phyloP scores from a whole-genome alignment of 1,284 basidiomycete genomes.

The Apiotrichum akiyoshidainum region DNA sequence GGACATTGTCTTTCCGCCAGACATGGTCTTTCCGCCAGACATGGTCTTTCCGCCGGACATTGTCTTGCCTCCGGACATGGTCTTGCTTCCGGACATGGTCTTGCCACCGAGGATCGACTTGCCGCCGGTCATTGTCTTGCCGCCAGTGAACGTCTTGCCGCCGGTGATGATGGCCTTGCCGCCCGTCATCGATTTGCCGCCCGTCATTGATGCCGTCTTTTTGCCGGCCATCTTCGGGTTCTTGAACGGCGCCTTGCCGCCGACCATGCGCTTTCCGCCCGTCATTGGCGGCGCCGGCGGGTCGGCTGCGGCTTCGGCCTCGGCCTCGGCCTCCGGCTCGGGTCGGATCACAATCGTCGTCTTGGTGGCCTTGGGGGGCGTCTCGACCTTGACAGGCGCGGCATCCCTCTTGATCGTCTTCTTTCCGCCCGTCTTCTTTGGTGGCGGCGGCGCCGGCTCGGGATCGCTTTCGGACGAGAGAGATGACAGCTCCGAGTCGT shows the following conservation, averaged over 20 bases:
- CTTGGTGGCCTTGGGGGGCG: background rate
- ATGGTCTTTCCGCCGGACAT: background rate
- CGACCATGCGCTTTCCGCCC: background rate
- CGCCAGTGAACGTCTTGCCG: background rate
- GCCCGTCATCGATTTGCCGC: background rate
- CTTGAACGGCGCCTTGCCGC: constrained; percentile 15
- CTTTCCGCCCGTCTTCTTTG: constrained; percentile 20
- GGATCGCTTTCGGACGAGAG: constrained; percentile 23
- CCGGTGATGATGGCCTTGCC: background rate
- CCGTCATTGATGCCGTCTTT: background rate
- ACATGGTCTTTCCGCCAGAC: background rate
- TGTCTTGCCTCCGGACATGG: background rate
- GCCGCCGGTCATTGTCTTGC: constrained; percentile 2
- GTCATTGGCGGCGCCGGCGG: background rate
- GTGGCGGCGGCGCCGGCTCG: constrained; percentile 10
- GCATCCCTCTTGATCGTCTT: constrained; percentile 14
- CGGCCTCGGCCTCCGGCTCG: constrained; percentile 7
- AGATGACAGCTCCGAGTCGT: constrained; percentile 34
- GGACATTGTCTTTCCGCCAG: too few species aligned
- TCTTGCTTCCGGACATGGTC: constrained; percentile 3
- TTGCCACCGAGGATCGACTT: constrained; percentile 20
- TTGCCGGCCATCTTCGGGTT: constrained; percentile 9
- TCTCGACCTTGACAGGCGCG: background rate
- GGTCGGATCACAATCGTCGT: background rate
- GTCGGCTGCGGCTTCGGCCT: background rate